Base-by-base conservation (phyloP, 495 filamentous ascomycete genomes). In the Talaromyces adpressus region DNA sequence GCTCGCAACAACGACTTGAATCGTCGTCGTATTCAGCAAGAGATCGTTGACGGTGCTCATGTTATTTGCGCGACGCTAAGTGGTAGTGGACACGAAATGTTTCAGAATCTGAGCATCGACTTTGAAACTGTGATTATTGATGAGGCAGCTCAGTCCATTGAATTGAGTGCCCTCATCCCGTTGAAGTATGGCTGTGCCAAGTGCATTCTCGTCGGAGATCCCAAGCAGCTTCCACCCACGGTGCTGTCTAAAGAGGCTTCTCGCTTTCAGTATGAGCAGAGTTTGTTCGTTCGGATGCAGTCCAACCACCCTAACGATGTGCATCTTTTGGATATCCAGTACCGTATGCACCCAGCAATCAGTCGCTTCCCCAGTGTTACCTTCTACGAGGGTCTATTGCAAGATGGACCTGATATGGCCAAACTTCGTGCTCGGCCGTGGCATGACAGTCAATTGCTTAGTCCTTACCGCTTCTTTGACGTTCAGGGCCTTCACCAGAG, bases 61-160 rank as follows among this genome's bases (percentile, higher is more conserved):
- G 89, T 98, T 30, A 88, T 98, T 49, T 98, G 94, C 72, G 90
- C 94, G 23, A 98, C 94, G 0, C 86, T 98, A 60, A 96, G 91
- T 71, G 94, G 93, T 61, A 93, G 89, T 75, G 94, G 94, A 16
- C 95, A 98, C 67, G 95, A 98, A 58, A 97, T 98, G 88, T 96
- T 98, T 78, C 92, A 92, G 75, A 88, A 87, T 67, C 75, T 98
- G 57, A 93, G 90, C 67, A 91, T 98, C 59, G 94, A 98, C 72
- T 98, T 98, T 66, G 94, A 98, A 75, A 97, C 94, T 0, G 94
- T 98, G 65, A 89, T 98, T 69, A 96, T 98, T 69, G 94, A 98
- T 69, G 94, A 98, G 80, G 94, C 94, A 2, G 94, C 94, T 20
- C 94, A 98, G 79, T 98, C 92, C 64, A 94, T 98, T 66, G 94